Evolutionary conservation across 2,329 filamentous ascomycete genomes (phyloP).

Genomic region (Apiospora phragmitis): DNA sequence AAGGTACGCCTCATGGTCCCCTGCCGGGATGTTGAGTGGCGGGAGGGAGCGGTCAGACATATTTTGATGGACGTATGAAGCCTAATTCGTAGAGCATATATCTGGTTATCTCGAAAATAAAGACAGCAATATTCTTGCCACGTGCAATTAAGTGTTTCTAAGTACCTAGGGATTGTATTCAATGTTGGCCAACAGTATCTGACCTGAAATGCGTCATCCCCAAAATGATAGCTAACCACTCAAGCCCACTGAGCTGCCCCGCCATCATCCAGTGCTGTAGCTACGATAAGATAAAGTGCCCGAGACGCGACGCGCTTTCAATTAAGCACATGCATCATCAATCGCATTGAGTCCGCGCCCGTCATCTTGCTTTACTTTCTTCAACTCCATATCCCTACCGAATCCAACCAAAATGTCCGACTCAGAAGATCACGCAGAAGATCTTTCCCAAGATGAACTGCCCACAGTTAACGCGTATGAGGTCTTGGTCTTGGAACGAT

Average conservation of each 20-base stretch:
- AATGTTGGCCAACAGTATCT: not conserved
- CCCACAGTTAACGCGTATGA: slow-evolving; percentile 76
- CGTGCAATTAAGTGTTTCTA: too few species aligned
- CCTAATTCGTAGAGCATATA: too few species aligned
- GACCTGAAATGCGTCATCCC: not conserved
- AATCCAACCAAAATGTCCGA: slow-evolving; percentile 1
- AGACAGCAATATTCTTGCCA: not conserved
- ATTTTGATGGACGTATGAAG: not conserved
- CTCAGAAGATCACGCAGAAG: slow-evolving; percentile 45
- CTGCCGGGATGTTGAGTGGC: slow-evolving; percentile 20
- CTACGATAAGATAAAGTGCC: slow-evolving; percentile 18
- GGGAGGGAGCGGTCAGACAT: not conserved
- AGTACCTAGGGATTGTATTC: too few species aligned
- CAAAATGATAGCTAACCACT: not conserved
- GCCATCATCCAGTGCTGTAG: not conserved
- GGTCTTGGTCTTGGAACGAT: slow-evolving; percentile 69
- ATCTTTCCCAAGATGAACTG: slow-evolving; percentile 56
- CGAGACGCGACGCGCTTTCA: slow-evolving; percentile 19
- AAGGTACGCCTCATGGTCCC: slow-evolving; percentile 57
- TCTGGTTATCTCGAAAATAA: not conserved
- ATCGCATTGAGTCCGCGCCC: not conserved
- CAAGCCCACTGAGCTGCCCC: not conserved
- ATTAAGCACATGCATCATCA: slow-evolving; percentile 8
- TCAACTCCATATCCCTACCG: not conserved
- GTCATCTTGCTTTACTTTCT: slow-evolving; percentile 17